These are phyloP conservation scores for Limonium bicolor DNA, from an alignment of 148 eudicot genomes.

Conservation along the genomic window DNA sequence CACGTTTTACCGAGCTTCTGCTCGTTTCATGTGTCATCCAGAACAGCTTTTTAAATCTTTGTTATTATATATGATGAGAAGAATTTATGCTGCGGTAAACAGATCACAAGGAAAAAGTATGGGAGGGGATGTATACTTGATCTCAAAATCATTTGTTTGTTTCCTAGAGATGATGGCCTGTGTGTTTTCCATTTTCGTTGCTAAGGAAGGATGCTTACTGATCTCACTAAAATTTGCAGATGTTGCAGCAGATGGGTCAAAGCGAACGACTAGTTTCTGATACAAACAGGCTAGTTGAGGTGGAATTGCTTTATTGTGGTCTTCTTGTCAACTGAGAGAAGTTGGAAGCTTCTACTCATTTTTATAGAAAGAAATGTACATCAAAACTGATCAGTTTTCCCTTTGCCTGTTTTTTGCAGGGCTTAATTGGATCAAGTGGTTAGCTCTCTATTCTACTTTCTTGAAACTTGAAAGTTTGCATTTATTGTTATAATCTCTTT, in stretches of 20 bases:
- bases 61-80: no score
- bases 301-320: not conserved
- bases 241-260: constrained; percentile 2
- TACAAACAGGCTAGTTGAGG: constrained; percentile 7
- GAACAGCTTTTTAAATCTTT: no score
- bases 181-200: no score
- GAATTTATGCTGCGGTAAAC: not conserved
- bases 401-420: constrained; percentile 6
- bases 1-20: no score
- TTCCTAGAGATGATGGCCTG: not conserved
- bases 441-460: constrained; percentile 3
- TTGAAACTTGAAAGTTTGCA: not conserved
- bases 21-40: no score
- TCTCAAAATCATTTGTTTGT: no score
- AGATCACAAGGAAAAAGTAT: not conserved
- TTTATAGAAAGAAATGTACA: not conserved
- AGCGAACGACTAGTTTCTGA: constrained; percentile 1
- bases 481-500: not conserved
- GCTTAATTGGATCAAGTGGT: constrained; percentile 5
- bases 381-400: not conserved
- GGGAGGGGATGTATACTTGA: not conserved
- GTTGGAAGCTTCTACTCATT: not conserved
- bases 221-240: constrained; percentile 7
- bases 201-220: not conserved
- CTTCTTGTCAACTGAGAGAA: not conserved